Evolutionary conservation across 139 green algal genomes (phyloP).

Genomic region (Volvox reticuliferus): DNA sequence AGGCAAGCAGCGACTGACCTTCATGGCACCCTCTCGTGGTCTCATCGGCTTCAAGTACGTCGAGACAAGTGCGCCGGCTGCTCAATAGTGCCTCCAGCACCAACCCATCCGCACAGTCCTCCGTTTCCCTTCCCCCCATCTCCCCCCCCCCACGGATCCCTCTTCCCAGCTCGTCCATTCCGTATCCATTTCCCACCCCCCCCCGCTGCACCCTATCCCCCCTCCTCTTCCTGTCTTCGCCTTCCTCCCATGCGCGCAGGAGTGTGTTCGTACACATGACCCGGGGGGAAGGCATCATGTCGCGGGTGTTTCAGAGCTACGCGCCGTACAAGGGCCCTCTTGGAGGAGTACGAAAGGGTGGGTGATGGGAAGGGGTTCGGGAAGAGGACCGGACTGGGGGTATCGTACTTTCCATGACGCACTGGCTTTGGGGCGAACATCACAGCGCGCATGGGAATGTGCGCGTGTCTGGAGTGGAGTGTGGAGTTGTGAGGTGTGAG

Average conservation of each 20-base stretch:
- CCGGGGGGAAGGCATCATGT: constrained; percentile 83
- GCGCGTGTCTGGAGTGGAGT: no score
- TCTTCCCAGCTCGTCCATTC: no score
- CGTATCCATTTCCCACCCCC: background rate
- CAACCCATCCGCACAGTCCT: background rate
- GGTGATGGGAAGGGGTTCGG: constrained; percentile 53
- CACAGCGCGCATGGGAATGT: no score
- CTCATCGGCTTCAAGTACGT: constrained; percentile 64
- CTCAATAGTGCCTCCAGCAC: background rate
- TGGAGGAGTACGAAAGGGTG: constrained; percentile 78
- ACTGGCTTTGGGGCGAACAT: no score
- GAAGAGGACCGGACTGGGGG: background rate
- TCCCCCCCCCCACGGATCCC: background rate
- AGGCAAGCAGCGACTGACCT: constrained; percentile 79
- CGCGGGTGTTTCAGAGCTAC: constrained; percentile 79
- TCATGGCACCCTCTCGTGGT: constrained; percentile 73
- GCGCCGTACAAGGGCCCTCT: constrained; percentile 68
- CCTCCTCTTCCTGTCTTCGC: background rate
- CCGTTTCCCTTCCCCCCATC: background rate
- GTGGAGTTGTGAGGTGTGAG: no score
- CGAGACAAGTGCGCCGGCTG: no score
- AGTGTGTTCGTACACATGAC: constrained; percentile 82
- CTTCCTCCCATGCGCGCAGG: constrained; percentile 64
- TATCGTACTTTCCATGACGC: no score
- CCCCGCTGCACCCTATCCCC: background rate